Evolutionary conservation across 305 asterid species (phyloP).

Genomic region (Fraxinus sp.): DNA sequence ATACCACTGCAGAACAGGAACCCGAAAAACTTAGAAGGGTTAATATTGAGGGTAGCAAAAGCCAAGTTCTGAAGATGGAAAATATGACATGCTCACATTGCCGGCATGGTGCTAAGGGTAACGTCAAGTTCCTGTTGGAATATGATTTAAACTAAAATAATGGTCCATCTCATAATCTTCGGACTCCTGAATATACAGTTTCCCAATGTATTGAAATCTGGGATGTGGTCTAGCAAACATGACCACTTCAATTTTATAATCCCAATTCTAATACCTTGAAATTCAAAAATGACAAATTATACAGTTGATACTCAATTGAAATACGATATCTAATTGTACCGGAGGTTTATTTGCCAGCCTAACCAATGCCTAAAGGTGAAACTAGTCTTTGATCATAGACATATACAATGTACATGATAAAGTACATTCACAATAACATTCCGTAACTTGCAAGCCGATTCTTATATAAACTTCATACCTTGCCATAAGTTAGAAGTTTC

Average conservation of each 20-base stretch:
- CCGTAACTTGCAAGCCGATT: constrained; percentile 21
- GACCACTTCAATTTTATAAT: not conserved
- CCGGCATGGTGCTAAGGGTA: not conserved
- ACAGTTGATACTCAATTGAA: not conserved
- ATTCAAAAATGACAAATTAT: not conserved
- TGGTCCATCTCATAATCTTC: not conserved
- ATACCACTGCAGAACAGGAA: not conserved
- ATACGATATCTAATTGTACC: not conserved
- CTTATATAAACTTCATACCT: constrained; percentile 42
- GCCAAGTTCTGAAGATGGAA: not conserved
- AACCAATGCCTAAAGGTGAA: not conserved
- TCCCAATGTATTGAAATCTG: not conserved
- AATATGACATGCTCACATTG: not conserved
- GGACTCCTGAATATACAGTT: not conserved
- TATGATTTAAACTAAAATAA: not conserved
- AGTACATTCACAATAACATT: not conserved
- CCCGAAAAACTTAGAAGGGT: not conserved
- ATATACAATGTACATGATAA: constrained; percentile 2
- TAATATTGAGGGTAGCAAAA: not conserved
- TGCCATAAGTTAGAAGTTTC: constrained; percentile 35
- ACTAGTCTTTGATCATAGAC: not conserved
- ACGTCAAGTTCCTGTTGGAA: not conserved
- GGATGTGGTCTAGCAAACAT: not conserved
- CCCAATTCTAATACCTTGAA: not conserved
- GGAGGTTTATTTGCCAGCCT: not conserved